Evolutionary conservation across 306 rosid genomes (phyloP), one percentile per base, ranked within the genome.

Genomic region (Begonia peltatifolia): DNA sequence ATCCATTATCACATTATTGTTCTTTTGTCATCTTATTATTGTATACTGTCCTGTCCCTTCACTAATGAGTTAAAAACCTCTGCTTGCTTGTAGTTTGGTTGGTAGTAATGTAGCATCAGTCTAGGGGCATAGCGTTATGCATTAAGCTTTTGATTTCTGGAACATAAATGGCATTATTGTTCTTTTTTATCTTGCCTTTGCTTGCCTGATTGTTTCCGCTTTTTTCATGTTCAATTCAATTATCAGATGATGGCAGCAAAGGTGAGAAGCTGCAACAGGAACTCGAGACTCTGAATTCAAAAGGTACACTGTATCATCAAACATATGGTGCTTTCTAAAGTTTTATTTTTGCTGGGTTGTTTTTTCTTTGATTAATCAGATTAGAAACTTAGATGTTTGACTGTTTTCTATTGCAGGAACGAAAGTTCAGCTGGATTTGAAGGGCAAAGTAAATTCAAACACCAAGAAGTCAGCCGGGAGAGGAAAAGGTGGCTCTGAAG

Each of bases 211-310:
- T 30, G 9, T 7, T 30, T 7, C 9, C 9, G 38, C 8, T 30
- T 30, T 30, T 30, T 6, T 30, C 6, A 0, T 30, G 38, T 30
- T 30, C 38, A 17, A 2, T 30, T 30, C 55, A 46, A 63, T 62
- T 59, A 53, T 52, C 63, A 76, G 88, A 68, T 47, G 79, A 77
- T 48, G 59, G 76, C 55, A 60, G 62, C 20, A 60, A 68, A 46
- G 84, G 83, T 11, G 88, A 81, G 83, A 90, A 90, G 82, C 78
- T 90, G 79, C 76, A 75, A 63, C 62, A 72, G 56, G 99, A 79
- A 68, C 95, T 90, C 66, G 74, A 75, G 66, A 81, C 81, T 61
- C 74, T 79, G 75, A 90, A 79, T 68, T 74, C 78, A 36, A 81
- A 83, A 72, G 94, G 99, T 90, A 63, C 54, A 58, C 53, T 47